phyloP scores from a whole-genome alignment of 805 yeast species.

The Ogataea saltuana region DNA sequence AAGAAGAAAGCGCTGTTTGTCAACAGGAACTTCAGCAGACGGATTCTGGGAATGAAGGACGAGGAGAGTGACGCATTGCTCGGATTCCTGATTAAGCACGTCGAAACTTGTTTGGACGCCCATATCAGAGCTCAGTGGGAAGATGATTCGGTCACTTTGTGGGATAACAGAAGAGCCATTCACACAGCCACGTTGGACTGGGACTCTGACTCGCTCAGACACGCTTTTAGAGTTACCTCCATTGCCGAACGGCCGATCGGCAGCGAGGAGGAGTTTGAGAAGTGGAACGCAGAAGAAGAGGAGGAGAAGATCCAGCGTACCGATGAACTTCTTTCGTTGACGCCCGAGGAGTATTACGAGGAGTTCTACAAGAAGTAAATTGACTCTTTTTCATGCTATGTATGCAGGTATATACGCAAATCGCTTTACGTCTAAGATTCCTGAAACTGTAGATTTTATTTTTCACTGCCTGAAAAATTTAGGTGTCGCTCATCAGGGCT shows the following conservation, averaged over 20 bases:
- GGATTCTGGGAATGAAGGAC: constrained; percentile 68
- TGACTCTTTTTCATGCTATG: neutral
- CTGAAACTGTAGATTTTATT: neutral
- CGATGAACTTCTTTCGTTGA: constrained; percentile 18
- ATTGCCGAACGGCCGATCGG: constrained; percentile 66
- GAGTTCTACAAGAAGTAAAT: constrained; percentile 5
- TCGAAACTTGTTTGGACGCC: constrained; percentile 55
- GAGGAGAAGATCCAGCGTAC: constrained; percentile 18
- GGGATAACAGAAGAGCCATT: constrained; percentile 75
- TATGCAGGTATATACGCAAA: neutral
- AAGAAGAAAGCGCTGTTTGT: constrained; percentile 58
- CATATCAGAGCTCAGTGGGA: constrained; percentile 74
- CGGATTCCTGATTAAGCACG: constrained; percentile 54
- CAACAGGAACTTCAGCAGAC: constrained; percentile 61
- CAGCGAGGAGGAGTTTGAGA: constrained; percentile 32
- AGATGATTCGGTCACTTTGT: constrained; percentile 66
- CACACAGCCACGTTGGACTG: constrained; percentile 75
- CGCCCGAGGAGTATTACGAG: constrained; percentile 26
- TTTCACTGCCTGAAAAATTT: neutral
- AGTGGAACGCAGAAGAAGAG: constrained; percentile 36
- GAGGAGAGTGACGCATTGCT: constrained; percentile 68
- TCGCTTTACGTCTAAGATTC: neutral
- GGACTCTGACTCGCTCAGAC: constrained; percentile 66
- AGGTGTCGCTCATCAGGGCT: neutral
- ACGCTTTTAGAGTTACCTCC: constrained; percentile 72